A percentile compares a stretch with the other conserved stretches of the same genome.
Conservation (phyloP, 2,329 filamentous ascomycete species). For the Colletotrichum cordylinicola region DNA sequence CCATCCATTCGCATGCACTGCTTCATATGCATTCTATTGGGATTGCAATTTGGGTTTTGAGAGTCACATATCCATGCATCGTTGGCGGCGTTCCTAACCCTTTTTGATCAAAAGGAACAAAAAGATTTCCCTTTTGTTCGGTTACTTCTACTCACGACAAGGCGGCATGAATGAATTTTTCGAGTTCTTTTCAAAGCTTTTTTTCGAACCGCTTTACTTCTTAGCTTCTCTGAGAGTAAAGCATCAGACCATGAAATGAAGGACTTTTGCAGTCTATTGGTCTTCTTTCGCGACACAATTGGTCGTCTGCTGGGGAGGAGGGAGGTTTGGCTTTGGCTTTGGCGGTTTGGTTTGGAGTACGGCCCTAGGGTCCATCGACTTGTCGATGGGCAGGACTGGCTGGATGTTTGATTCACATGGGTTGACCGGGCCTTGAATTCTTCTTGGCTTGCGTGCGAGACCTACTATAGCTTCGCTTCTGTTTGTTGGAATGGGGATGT, state of each 20-base stretch:
- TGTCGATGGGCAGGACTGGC: conserved; percentile 3
- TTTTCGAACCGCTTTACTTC: conserved; percentile 18
- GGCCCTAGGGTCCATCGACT: not conserved
- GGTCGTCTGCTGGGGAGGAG: not conserved
- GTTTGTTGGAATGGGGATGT: conserved; percentile 8
- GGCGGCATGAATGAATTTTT: conserved; percentile 23
- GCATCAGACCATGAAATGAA: not conserved
- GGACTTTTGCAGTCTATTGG: conserved; percentile 19
- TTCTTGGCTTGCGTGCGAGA: conserved; percentile 19
- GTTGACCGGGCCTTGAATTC: not conserved
- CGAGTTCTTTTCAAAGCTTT: conserved; percentile 14
- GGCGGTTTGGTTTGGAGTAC: conserved; percentile 16
- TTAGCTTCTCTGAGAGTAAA: conserved; percentile 22
- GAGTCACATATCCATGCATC: conserved; percentile 36
- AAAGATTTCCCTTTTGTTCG: conserved; percentile 23
- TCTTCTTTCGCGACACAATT: conserved; percentile 3
- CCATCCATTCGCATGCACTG: not conserved
- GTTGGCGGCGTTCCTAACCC: conserved; percentile 37
- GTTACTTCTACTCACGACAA: conserved; percentile 21
- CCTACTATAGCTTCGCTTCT: conserved; percentile 17
- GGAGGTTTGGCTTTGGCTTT: conserved; percentile 13
- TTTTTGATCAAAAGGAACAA: conserved; percentile 19
- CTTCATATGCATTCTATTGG: conserved; percentile 18
- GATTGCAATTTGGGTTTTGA: conserved; percentile 19
- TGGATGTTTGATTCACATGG: conserved; percentile 8